Base-by-base conservation (phyloP, 2,329 filamentous ascomycete genomes). In the Rhinocladiella mackenziei region DNA sequence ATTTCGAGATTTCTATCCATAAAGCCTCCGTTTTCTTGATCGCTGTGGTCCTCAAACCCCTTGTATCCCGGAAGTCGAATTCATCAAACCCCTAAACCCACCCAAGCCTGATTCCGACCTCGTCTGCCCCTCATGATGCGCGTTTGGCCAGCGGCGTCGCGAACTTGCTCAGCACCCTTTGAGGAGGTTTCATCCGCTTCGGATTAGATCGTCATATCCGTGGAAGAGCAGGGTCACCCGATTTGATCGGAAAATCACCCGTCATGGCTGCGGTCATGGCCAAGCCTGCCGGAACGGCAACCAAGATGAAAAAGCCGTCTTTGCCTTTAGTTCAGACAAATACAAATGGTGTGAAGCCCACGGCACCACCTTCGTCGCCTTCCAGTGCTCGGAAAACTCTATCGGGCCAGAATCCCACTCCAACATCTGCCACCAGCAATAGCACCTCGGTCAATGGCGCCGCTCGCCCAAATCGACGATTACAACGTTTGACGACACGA, bases 311-410 rank as follows among this genome's bases (percentile, higher is more conserved):
- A 45, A 56, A 56, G 32, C 54, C 56, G 22, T 45, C 50, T 18
- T 22, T 51, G 26, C 74, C 81, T 34, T 76, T 79, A 32, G 77
- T 84, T 45, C 81, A 84, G 62, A 76, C 79, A 37, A 65, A 66
- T 46, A 56, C 65, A 48, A 85, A 84, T 64, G 80, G 80, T 23
- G 66, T 70, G 47, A 69, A 70, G 53, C 66, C 77, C 17, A 74
- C 76, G 1, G 74, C 77, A 48, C 76, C 79, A 3, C 83, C 80
- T 2, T 74, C 80, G n/a, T 75, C 75, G 3, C 73, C 74, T 28
- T 68, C 70, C 19, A 65, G 67, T 41, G 55, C 55, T 65, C 80
- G 81, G 7, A 80, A 78, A 58, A 71, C 70, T 55, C 71, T 77
- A 43, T 73, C 78, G 4, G 64, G 67, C n/a, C 51, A 54, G 38